Base-by-base conservation (phyloP, 805 yeast genomes). In the Brettanomyces naardenensis region DNA sequence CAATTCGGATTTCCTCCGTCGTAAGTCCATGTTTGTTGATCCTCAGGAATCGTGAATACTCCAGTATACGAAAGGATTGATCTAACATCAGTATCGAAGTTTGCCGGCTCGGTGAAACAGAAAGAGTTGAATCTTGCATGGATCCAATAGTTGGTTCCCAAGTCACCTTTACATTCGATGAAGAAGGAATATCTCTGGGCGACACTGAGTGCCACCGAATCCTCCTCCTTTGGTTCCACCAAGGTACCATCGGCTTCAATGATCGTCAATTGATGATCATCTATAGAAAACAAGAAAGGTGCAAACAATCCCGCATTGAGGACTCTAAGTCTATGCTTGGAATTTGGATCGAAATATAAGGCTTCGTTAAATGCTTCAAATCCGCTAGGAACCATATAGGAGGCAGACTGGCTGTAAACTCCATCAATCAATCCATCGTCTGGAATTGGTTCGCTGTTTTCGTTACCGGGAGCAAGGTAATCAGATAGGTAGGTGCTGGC, bases 211-310 rank as follows among this genome's bases (percentile, higher is more conserved):
- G 42, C 39, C 3, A 51, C 28, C 20, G 29, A 39, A 32, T 49
- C 50, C 15, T 41, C 31, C 21, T 40, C 38, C 10, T 36, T 21
- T 6, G 76, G 76, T 39, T 71, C 68, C 3, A 76, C 73, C 35
- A 66, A 56, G 10, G 74, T 65, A 21, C 84, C 83, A 49, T 78
- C 84, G 26, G 72, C 65, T 51, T 76, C 85, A 26, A 78, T 69
- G 4, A 77, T 65, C 2, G 71, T 66, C 47, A 78, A 57, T 17
- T 58, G 59, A 52, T 74, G 81, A 45, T 65, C 71, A 48, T 73
- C 77, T 38, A 77, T 61, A 44, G 67, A 69, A 36, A 78, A 56
- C 44, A 66, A 66, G 49, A 76, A 80, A 3, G 80, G 69, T 3
- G 71, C 73, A 33, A 78, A 75, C 56, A 73, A 67, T 3, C 83